These are phyloP conservation scores for Pachysandra terminalis DNA, from an alignment of 164 flowering plant genomes.

Conservation along the genomic window DNA sequence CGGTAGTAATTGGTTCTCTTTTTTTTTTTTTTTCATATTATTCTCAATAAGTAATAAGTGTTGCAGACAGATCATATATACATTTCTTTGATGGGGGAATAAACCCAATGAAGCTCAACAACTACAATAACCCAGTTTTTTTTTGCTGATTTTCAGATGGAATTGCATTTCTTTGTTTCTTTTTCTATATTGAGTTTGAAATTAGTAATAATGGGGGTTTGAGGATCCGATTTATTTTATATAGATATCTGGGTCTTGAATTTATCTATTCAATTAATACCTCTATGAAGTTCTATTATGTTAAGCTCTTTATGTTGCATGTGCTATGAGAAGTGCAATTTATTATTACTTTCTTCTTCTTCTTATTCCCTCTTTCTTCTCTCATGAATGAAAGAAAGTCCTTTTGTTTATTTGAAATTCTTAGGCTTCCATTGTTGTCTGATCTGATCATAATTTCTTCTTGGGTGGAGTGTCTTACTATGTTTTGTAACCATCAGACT, in stretches of 20 bases:
- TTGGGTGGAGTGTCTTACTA: too few species aligned
- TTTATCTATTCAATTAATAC: not conserved
- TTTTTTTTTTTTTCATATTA: too few species aligned
- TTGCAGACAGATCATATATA: conserved; percentile 48
- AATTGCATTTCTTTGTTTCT: too few species aligned
- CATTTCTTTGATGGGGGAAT: too few species aligned
- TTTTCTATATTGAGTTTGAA: not conserved
- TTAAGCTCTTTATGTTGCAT: not conserved
- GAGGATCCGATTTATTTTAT: not conserved
- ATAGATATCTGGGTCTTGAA: not conserved
- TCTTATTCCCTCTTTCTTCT: too few species aligned
- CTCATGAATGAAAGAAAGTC: too few species aligned
- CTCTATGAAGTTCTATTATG: not conserved
- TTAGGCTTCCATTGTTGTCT: not conserved
- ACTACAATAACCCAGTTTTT: not conserved
- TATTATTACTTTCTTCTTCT: not conserved
- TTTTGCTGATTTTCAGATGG: too few species aligned
- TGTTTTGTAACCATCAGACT: conserved; percentile 22
- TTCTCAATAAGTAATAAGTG: too few species aligned
- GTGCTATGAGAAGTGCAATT: not conserved
- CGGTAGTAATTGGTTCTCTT: too few species aligned
- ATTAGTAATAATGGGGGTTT: not conserved
- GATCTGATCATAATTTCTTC: not conserved
- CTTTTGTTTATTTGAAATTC: too few species aligned
- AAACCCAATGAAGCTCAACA: not conserved